Conservation (phyloP, 306 rosid species). For the Cucumis hystrix region DNA sequence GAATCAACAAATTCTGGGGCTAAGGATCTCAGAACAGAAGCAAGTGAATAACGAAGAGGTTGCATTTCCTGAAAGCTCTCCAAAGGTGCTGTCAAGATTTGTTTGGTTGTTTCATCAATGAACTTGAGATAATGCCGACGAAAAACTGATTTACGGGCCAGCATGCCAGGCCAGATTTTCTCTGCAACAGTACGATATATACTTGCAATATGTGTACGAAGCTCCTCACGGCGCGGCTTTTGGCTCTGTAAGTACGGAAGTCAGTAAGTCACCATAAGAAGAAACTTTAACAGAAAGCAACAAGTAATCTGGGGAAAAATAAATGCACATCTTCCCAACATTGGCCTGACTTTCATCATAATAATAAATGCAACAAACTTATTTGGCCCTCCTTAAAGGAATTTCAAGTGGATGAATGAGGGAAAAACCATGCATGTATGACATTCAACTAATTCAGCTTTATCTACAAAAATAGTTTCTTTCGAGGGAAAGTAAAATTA, state of each 20-base stretch:
- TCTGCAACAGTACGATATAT: conserved; percentile 90
- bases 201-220: conserved; percentile 83
- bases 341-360: neutral
- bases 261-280: conserved; percentile 8
- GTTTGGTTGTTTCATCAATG: conserved; percentile 73
- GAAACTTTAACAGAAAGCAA: neutral
- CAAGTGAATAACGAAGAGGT: conserved; percentile 92
- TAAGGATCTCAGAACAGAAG: conserved; percentile 84
- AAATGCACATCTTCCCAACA: neutral
- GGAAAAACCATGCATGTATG: neutral
- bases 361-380: neutral
- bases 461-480: neutral
- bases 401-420: neutral
- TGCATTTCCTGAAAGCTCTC: conserved; percentile 94
- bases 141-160: conserved; percentile 66
- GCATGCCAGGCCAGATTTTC: conserved; percentile 95
- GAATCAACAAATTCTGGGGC: conserved; percentile 98
- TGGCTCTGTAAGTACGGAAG: conserved; percentile 54
- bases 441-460: neutral
- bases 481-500: neutral
- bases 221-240: conserved; percentile 92
- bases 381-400: neutral
- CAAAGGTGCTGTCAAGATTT: conserved; percentile 43
- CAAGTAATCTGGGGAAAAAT: neutral
- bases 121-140: conserved; percentile 85